Evolutionary conservation across 2,329 filamentous ascomycete species (phyloP), one percentile per base, ranked within the genome.

Genomic region (Fusarium tupiense): DNA sequence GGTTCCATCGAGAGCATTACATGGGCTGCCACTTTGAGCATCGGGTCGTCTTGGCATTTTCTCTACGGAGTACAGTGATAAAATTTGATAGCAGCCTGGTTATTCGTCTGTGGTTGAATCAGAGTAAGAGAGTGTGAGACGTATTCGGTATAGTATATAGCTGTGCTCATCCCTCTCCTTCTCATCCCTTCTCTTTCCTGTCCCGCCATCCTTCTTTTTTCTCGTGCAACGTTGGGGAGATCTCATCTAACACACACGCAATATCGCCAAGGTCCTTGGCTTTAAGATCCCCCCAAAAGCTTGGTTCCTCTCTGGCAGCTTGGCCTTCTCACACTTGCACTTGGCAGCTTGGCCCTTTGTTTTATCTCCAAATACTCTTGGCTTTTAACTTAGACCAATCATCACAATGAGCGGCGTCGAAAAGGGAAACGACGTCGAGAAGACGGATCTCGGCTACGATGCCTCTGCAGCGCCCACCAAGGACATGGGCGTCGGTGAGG

Each of bases 371-470:
- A 50, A 50, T 22, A 3, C 6, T 43, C 37, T 31, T 40, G 43
- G 33, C 44, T 38, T 46, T 41, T 20, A 13, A 22, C 46, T 11
- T 29, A 11, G 19, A 11, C 38, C 29, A 50, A 20, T 38, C 31
- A 12, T 31, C 57, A 57, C 26, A 60, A 67, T 74, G 70, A 67
- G 57, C 58, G 69, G 64, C 49, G 61, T 68, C 44, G 52, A 58
- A 43, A 72, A 54, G 49, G 57, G 61, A 33, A 72, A 72, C 53
- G 77, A 78, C 72, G 70, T 74, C 66, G 76, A 78, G 58, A 78
- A 78, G 76, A 74, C 69, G 19, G 67, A 73, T 31, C 24, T 77
- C 24, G 76, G 77, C 57, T 75, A 77, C 56, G 73, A 78, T 68
- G 65, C 57, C 50, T n/a, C 67, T 20, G 52, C 26, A 16, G 61